phyloP scores from a whole-genome alignment of 192 early-diverging fungal species.

The Mortierella antarctica region DNA sequence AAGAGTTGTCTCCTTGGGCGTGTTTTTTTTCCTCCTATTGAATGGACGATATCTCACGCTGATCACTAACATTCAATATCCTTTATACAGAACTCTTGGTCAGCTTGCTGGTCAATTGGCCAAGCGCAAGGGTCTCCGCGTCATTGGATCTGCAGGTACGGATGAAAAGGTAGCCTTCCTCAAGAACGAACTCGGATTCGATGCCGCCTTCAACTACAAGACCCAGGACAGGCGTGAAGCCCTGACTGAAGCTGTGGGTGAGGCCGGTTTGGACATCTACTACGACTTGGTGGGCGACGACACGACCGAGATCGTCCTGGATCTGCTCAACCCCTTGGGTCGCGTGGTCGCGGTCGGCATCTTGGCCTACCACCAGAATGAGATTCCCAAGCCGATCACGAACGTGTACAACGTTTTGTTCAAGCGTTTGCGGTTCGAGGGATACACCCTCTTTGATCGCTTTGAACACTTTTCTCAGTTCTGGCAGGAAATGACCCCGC shows the following conservation, averaged over 20 bases:
- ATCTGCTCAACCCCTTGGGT: conserved; percentile 9
- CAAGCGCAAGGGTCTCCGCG: conserved; percentile 78
- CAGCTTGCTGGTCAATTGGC: conserved; percentile 78
- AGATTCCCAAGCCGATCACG: background rate
- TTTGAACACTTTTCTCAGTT: background rate
- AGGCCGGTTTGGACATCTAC: conserved; percentile 77
- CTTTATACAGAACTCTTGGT: conserved; percentile 70
- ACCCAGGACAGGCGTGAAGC: conserved; percentile 18
- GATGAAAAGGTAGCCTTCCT: conserved; percentile 86
- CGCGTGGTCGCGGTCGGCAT: conserved; percentile 12
- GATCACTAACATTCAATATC: too few relatives aligned
- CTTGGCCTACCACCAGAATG: background rate
- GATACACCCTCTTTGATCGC: conserved; percentile 8
- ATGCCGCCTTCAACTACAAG: conserved; percentile 96
- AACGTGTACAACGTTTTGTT: conserved; percentile 15
- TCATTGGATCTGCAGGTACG: conserved; percentile 85
- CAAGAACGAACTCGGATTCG: conserved; percentile 73
- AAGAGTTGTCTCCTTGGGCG: background rate
- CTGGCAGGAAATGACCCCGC: conserved; percentile 1
- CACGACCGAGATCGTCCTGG: conserved; percentile 7
- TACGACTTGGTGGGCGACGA: conserved; percentile 82
- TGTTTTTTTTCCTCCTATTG: background rate
- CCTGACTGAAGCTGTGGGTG: background rate
- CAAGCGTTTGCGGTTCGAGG: conserved; percentile 19
- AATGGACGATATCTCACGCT: background rate